Base-by-base conservation (phyloP, 108 stramenopile genomes). In the Hondaea fermentalgiana region DNA sequence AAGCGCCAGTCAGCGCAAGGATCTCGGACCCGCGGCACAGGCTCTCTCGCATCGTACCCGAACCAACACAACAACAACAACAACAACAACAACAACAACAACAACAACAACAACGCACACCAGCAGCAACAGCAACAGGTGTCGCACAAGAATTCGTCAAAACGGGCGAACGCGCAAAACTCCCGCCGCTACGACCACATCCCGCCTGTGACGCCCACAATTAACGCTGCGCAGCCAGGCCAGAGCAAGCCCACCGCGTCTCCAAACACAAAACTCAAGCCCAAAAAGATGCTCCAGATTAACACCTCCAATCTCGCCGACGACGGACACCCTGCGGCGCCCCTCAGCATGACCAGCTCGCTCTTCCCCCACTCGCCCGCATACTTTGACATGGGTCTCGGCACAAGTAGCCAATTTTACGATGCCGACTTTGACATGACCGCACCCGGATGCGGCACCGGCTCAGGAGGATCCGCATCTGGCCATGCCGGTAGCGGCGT, bases 261-360 rank as follows among this genome's bases (percentile, higher is more conserved):
- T 1, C 76, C 76, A 17, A 83, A 83, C 76, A 83, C 76, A 12
- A 83, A 83, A 83, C n/a, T 47, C n/a, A 83, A 83, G 76, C 76
- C 76, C 45, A 83, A 83, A 23, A 47, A 53, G 76, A 1, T 10
- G 35, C 76, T 83, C 51, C 45, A 83, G 4, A 83, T 83, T 1
- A 47, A 83, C 76, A 83, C 76, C 49, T 53, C 76, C 51, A 45
- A 23, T 23, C 76, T 83, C 76, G 6, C 19, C 49, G 64, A 69
- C 64, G 14, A 23, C 3, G 42, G 42, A 8, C 6, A 28, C 35
- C 59, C 59, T 23, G 35, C 42, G 17, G 17, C 14, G 21, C 64
- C 25, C 42, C 64, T 10, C 35, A 69, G 64, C 64, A 42, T 69
- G 25, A 17, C 14, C 35, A 17, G 42, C 14, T 69, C 64, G 10